A percentile compares a stretch with the other conserved stretches of the same genome.
Evolutionary conservation across 176 grass and related monocot species (phyloP).

Genomic region (Carex kokanica): DNA sequence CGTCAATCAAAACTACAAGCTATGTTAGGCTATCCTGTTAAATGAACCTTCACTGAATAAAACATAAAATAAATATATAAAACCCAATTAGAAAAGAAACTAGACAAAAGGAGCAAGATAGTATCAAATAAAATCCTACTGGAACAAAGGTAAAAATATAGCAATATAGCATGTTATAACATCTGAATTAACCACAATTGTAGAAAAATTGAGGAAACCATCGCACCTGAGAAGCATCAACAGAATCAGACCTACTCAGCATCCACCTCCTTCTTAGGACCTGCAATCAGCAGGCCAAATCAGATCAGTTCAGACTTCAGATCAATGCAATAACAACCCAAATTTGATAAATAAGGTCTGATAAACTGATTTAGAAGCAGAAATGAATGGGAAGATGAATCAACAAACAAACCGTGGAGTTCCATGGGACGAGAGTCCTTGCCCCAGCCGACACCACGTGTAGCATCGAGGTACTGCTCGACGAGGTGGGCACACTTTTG

Average conservation of each 20-base stretch:
- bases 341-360: not conserved
- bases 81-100: not conserved
- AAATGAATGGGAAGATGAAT: not conserved
- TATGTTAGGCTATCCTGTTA: not conserved
- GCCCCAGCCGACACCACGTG: slow-evolving; percentile 85
- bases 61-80: not conserved
- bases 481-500: slow-evolving; percentile 94
- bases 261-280: slow-evolving; percentile 56
- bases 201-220: slow-evolving; percentile 1
- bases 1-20: not conserved
- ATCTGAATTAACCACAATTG: not conserved
- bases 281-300: slow-evolving; percentile 30
- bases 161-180: not conserved
- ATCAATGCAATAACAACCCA: not conserved
- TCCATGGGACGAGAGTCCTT: slow-evolving; percentile 73
- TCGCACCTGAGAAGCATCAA: slow-evolving; percentile 37
- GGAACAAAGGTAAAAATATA: not conserved
- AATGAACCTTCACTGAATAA: not conserved
- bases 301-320: not conserved
- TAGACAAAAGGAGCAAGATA: not conserved
- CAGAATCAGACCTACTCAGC: slow-evolving; percentile 28
- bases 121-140: slow-evolving; percentile 1
- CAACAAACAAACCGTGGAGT: slow-evolving; percentile 46
- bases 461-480: slow-evolving; percentile 85
- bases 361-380: not conserved